phyloP scores from a whole-genome alignment of 2,329 filamentous ascomycete species.

The Lithohypha guttulata region DNA sequence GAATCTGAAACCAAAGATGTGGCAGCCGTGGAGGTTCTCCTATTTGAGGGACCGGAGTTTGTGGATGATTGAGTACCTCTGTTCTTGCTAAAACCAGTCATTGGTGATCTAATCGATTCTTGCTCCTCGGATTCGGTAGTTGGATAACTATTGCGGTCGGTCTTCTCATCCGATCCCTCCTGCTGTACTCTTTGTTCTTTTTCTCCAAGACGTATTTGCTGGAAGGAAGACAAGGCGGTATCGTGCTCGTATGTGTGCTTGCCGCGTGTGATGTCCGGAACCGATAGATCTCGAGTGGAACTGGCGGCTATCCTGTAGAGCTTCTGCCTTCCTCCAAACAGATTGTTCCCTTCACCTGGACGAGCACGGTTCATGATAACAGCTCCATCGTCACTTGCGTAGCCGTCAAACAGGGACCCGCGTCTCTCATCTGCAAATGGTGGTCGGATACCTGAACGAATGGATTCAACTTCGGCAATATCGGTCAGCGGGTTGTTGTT shows the following conservation, averaged over 20 bases:
- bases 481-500: constrained; percentile 57
- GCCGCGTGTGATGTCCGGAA: constrained; percentile 33
- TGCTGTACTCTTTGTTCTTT: constrained; percentile 40
- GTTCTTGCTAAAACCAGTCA: constrained; percentile 58
- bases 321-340: constrained; percentile 94
- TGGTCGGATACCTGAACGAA: constrained; percentile 51
- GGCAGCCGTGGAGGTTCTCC: constrained; percentile 72
- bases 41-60: constrained; percentile 57
- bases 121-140: constrained; percentile 17
- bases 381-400: constrained; percentile 53
- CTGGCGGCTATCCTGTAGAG: constrained; percentile 68
- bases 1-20: constrained; percentile 78
- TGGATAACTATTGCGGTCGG: constrained; percentile 31
- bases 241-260: constrained; percentile 78
- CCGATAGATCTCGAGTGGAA: constrained; percentile 13
- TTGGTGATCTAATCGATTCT: constrained; percentile 31
- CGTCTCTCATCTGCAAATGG: constrained; percentile 50
- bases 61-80: constrained; percentile 79
- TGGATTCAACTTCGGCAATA: constrained; percentile 83
- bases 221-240: constrained; percentile 70
- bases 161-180: constrained; percentile 31
- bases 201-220: constrained; percentile 52
- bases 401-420: constrained; percentile 54
- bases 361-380: constrained; percentile 78
- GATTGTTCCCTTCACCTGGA: constrained; percentile 76